These are phyloP conservation scores for Penicillium sclerotiorum DNA, from an alignment of 2,329 filamentous ascomycete genomes.

Conservation along the genomic window DNA sequence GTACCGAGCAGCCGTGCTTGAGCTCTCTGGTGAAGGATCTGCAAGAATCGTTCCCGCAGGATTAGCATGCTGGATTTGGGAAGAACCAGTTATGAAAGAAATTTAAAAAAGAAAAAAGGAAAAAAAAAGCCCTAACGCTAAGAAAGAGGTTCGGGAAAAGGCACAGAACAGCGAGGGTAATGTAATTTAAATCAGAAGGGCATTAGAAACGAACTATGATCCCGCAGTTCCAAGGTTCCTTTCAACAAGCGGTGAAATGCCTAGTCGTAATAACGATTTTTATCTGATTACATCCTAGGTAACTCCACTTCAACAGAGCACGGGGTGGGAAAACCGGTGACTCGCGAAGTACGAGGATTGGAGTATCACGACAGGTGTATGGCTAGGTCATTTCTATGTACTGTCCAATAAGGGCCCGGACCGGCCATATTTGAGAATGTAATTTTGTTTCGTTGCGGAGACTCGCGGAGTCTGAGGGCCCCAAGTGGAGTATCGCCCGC, in stretches of 20 bases:
- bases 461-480: conserved; percentile 7
- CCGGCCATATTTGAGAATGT: neutral
- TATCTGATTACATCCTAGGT: too few relatives aligned
- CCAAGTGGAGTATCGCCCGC: conserved; percentile 23
- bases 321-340: conserved; percentile 7
- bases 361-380: conserved; percentile 13
- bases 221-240: too few relatives aligned
- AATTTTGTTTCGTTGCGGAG: conserved; percentile 7
- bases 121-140: neutral
- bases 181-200: too few relatives aligned
- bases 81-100: neutral
- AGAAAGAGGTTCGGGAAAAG: neutral
- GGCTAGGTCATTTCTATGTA: conserved; percentile 6
- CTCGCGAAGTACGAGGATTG: conserved; percentile 5
- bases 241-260: conserved; percentile 27
- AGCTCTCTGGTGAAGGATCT: conserved; percentile 11
- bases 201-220: too few relatives aligned
- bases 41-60: conserved; percentile 5
- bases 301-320: too few relatives aligned
- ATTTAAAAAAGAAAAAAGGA: neutral
- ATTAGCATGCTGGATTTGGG: conserved; percentile 9
- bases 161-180: too few relatives aligned
- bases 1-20: conserved; percentile 12
- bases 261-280: conserved; percentile 15
- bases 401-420: conserved; percentile 9